Evolutionary conservation across 495 filamentous ascomycete genomes (phyloP).

Genomic region (Terfezia claveryi): DNA sequence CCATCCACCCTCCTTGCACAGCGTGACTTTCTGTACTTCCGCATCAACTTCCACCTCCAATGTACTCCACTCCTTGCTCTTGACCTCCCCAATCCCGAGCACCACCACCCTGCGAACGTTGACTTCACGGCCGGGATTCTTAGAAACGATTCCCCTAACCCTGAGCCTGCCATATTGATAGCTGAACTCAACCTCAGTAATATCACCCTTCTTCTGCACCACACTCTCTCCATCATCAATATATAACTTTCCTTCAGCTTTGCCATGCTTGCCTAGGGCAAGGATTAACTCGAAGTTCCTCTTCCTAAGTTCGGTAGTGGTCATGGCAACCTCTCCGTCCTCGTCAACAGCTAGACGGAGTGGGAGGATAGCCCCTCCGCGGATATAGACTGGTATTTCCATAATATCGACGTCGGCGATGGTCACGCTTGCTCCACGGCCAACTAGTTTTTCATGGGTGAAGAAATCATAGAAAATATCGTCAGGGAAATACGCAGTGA

Average conservation of each 20-base stretch:
- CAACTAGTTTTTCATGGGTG: constrained; percentile 34
- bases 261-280: constrained; percentile 33
- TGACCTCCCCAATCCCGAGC: not conserved
- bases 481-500: constrained; percentile 50
- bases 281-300: constrained; percentile 49
- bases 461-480: constrained; percentile 63
- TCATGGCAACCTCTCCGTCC: constrained; percentile 32
- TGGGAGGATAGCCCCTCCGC: constrained; percentile 49
- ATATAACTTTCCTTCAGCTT: constrained; percentile 47
- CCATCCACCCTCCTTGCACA: no score
- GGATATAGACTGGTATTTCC: constrained; percentile 50
- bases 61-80: no score
- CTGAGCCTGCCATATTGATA: not conserved
- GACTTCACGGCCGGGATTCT: not conserved
- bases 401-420: constrained; percentile 34
- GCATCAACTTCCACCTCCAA: no score
- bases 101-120: not conserved
- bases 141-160: not conserved
- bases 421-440: constrained; percentile 31
- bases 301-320: constrained; percentile 43
- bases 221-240: constrained; percentile 45
- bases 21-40: no score
- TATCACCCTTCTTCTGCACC: not conserved
- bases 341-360: constrained; percentile 21
- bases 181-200: not conserved